These are phyloP conservation scores for Fusarium tjaetaba DNA, from an alignment of 2,329 filamentous ascomycete genomes.

Conservation along the genomic window DNA sequence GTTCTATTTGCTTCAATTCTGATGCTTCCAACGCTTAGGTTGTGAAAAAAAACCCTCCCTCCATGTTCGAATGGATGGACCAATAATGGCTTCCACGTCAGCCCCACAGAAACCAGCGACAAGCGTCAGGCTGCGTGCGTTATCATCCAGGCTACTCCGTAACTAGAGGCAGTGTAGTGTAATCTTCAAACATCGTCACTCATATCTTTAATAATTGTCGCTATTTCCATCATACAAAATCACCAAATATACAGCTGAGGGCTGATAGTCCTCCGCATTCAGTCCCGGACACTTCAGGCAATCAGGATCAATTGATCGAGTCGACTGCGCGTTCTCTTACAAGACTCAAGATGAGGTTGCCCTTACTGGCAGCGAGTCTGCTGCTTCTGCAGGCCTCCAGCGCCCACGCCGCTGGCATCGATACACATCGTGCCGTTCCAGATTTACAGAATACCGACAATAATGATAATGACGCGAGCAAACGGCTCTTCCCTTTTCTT, in stretches of 20 bases:
- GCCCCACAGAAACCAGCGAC: conserved; percentile 7
- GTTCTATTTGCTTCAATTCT: neutral
- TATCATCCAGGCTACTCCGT: neutral
- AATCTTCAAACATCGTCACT: conserved; percentile 11
- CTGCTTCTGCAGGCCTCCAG: conserved; percentile 42
- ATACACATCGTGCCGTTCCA: conserved; percentile 35
- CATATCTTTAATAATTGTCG: conserved; percentile 14
- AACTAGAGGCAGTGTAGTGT: neutral
- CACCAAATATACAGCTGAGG: conserved; percentile 7
- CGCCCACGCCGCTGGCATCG: conserved; percentile 46
- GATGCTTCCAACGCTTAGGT: neutral
- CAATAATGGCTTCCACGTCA: neutral
- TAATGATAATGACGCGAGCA: conserved; percentile 19
- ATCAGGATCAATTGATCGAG: conserved; percentile 1
- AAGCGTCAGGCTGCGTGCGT: conserved; percentile 7
- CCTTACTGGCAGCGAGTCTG: conserved; percentile 38
- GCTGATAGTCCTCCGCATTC: neutral
- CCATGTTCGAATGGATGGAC: neutral
- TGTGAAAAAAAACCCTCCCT: neutral
- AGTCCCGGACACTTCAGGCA: neutral
- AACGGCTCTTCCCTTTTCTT: conserved; percentile 57
- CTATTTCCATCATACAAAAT: conserved; percentile 33
- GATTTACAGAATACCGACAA: conserved; percentile 18
- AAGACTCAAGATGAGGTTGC: conserved; percentile 40
- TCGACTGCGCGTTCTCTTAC: neutral